A percentile compares a stretch with the other conserved stretches of the same genome.
These are phyloP conservation scores for Kazachstania taianensis DNA, from an alignment of 805 yeast genomes.

Conservation along the genomic window DNA sequence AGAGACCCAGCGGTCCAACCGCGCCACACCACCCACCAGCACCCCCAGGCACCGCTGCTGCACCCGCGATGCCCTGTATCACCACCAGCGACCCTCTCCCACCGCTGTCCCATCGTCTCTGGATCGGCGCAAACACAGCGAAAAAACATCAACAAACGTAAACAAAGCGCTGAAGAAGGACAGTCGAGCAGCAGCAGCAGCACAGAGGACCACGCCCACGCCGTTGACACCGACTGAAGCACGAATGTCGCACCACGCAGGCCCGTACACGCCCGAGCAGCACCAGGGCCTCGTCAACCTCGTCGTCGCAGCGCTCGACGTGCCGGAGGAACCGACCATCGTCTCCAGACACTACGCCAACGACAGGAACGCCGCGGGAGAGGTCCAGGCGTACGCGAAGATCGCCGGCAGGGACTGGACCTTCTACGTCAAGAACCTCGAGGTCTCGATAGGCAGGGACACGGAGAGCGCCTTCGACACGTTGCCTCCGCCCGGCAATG, in stretches of 20 bases:
- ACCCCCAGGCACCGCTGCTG: background rate
- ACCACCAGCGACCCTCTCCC: no score
- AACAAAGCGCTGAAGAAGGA: no score
- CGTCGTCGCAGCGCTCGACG: constrained; percentile 57
- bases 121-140: no score
- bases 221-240: no score
- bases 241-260: background rate
- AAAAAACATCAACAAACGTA: no score
- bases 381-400: constrained; percentile 97
- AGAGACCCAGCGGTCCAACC: background rate
- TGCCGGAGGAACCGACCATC: constrained; percentile 66
- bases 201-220: no score
- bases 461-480: constrained; percentile 32
- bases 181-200: no score
- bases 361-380: constrained; percentile 50
- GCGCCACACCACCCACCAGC: background rate
- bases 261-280: constrained; percentile 19
- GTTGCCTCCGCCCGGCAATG: constrained; percentile 2
- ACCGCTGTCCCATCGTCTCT: no score
- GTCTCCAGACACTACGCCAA: constrained; percentile 70
- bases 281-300: constrained; percentile 56
- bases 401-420: constrained; percentile 93
- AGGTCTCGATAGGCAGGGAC: constrained; percentile 77
- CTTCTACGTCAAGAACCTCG: constrained; percentile 72
- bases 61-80: background rate